Conservation (phyloP, 495 filamentous ascomycete species). For the Eremomyces bilateralis region DNA sequence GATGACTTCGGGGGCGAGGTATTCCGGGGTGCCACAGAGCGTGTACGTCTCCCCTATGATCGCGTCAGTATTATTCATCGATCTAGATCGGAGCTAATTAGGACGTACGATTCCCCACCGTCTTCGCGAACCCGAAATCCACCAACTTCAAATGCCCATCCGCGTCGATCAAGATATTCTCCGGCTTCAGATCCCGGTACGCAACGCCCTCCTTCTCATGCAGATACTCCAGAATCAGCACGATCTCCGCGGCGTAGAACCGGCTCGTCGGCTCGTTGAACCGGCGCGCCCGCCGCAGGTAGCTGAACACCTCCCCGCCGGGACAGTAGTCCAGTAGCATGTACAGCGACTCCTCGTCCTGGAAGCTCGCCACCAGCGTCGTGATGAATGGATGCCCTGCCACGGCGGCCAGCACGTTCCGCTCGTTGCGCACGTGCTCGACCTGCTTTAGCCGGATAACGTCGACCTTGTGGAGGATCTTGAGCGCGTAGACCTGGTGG, state of each 20-base stretch:
- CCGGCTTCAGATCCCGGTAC: slow-evolving; percentile 89
- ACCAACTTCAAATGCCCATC: slow-evolving; percentile 90
- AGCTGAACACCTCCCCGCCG: slow-evolving; percentile 89
- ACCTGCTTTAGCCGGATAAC: slow-evolving; percentile 92
- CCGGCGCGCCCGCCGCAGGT: slow-evolving; percentile 62
- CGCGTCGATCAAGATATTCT: slow-evolving; percentile 82
- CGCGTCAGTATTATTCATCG: not conserved
- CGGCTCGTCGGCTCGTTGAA: slow-evolving; percentile 71
- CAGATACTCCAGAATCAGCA: slow-evolving; percentile 76
- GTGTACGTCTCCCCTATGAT: slow-evolving; percentile 72
- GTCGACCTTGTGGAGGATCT: slow-evolving; percentile 79
- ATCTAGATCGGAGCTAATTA: not conserved
- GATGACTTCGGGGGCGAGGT: slow-evolving; percentile 90
- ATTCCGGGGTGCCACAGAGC: slow-evolving; percentile 89
- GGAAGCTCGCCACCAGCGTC: slow-evolving; percentile 71
- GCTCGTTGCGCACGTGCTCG: slow-evolving; percentile 90
- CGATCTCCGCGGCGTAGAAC: slow-evolving; percentile 93
- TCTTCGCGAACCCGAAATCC: slow-evolving; percentile 97
- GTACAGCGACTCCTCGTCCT: slow-evolving; percentile 72
- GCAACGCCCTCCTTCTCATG: slow-evolving; percentile 76
- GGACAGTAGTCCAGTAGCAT: slow-evolving; percentile 89
- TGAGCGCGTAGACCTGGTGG: slow-evolving; percentile 71
- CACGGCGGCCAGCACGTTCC: slow-evolving; percentile 66
- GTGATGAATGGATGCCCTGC: slow-evolving; percentile 92
- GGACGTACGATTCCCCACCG: slow-evolving; percentile 35